Percentiles rank a stretch among this genome's conserved stretches.
Evolutionary conservation across 768 basidiomycete genomes (phyloP).

Genomic region (Leccinum truebloodii): DNA sequence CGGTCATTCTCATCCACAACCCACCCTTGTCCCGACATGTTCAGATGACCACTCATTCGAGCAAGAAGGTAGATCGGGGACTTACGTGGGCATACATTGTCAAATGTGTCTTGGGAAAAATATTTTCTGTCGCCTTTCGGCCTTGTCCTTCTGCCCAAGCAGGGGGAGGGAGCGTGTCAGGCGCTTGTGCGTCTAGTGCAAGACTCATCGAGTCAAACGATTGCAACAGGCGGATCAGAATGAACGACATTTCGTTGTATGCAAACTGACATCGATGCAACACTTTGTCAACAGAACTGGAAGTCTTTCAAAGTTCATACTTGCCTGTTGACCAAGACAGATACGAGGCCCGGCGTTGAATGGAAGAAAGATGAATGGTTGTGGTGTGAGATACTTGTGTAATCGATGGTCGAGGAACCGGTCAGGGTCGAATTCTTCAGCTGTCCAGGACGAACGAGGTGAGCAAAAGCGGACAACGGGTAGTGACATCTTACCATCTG

Average conservation of each 20-base stretch:
- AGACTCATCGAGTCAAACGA: slow-evolving; percentile 51
- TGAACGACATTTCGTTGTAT: slow-evolving; percentile 61
- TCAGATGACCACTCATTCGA: background rate
- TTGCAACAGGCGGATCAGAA: slow-evolving; percentile 64
- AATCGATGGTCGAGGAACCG: slow-evolving; percentile 67
- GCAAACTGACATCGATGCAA: slow-evolving; percentile 41
- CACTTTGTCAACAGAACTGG: background rate
- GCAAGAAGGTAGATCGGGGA: background rate
- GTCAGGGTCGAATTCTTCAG: slow-evolving; percentile 69
- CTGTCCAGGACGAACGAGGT: slow-evolving; percentile 32
- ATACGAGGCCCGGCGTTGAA: slow-evolving; percentile 61
- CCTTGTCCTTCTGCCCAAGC: slow-evolving; percentile 48
- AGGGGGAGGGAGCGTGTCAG: slow-evolving; percentile 45
- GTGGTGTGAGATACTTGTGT: slow-evolving; percentile 59
- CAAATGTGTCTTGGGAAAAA: slow-evolving; percentile 54
- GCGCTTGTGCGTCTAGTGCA: slow-evolving; percentile 46
- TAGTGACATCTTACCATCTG: slow-evolving; percentile 49
- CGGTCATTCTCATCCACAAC: slow-evolving; percentile 49
- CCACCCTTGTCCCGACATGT: slow-evolving; percentile 45
- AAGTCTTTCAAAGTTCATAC: background rate
- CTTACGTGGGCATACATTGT: slow-evolving; percentile 54
- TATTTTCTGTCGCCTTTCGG: slow-evolving; percentile 49
- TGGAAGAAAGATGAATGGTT: slow-evolving; percentile 71
- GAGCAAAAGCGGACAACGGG: background rate
- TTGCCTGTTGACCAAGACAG: slow-evolving; percentile 60